Percentiles rank a stretch among this genome's conserved stretches.
phyloP scores from a whole-genome alignment of 23 red algal species.

The Gracilaria gracilis region DNA sequence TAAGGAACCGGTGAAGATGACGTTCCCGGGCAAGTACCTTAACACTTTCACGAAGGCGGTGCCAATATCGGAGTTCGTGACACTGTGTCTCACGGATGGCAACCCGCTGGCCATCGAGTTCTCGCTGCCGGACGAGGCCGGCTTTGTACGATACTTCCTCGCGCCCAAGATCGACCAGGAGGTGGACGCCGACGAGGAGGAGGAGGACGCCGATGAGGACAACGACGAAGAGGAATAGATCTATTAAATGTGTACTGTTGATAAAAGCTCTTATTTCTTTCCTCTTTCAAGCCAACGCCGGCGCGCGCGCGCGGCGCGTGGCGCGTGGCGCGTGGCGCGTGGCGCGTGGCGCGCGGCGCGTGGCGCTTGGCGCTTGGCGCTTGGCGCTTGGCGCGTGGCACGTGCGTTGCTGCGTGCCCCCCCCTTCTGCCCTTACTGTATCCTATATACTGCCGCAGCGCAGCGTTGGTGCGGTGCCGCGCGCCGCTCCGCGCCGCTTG shows the following conservation, averaged over 20 bases:
- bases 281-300: background rate
- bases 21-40: conserved; percentile 87
- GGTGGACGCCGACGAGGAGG: conserved; percentile 47
- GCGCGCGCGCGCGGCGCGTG: too few species aligned
- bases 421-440: too few species aligned
- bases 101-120: conserved; percentile 88
- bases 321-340: too few species aligned
- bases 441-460: too few species aligned
- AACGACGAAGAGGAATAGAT: conserved; percentile 34
- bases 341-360: too few species aligned
- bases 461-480: too few species aligned
- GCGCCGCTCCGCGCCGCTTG: too few species aligned
- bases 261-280: background rate
- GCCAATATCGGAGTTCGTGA: conserved; percentile 83
- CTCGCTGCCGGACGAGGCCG: conserved; percentile 83
- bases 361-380: too few species aligned
- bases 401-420: background rate
- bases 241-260: background rate
- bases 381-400: too few species aligned
- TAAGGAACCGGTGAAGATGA: conserved; percentile 92
- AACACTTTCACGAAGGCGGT: conserved; percentile 95
- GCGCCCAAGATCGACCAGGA: conserved; percentile 92
- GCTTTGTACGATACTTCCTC: conserved; percentile 91
- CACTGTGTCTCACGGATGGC: conserved; percentile 77
- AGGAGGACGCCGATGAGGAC: conserved; percentile 29